Conservation (phyloP, 345 rosid genomes). For the Citrus cavaleriei region DNA sequence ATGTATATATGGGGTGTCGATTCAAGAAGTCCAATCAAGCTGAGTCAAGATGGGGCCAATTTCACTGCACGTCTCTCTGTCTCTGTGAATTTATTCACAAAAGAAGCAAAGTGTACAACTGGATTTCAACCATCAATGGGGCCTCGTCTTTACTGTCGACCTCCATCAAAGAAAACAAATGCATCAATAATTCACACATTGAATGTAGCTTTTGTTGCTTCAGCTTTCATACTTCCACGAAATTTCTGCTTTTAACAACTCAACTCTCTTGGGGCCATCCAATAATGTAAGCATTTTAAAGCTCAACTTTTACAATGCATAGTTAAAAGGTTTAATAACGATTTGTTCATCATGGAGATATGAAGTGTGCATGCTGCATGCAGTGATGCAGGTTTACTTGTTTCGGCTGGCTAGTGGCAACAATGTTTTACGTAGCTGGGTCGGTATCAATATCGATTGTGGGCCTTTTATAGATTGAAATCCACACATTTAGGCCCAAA, state of each 20-base stretch:
- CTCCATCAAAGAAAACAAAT: neutral
- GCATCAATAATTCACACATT: neutral
- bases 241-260: no score
- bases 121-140: neutral
- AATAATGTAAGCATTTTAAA: neutral
- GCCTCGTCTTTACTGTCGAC: neutral
- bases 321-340: no score
- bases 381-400: no score
- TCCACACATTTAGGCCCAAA: neutral
- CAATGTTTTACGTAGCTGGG: neutral
- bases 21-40: conserved; percentile 14
- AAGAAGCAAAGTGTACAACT: neutral
- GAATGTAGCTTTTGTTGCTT: neutral
- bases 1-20: no score
- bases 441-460: neutral
- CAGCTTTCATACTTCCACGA: no score
- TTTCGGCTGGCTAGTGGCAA: neutral
- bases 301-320: neutral
- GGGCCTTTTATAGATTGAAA: neutral
- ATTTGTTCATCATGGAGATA: no score
- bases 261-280: neutral
- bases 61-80: conserved; percentile 7
- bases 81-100: conserved; percentile 5
- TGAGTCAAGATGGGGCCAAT: conserved; percentile 21
- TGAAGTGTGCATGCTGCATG: no score